phyloP scores from a whole-genome alignment of 2,329 filamentous ascomycete genomes.

The Paraphaeosphaeria minitans region DNA sequence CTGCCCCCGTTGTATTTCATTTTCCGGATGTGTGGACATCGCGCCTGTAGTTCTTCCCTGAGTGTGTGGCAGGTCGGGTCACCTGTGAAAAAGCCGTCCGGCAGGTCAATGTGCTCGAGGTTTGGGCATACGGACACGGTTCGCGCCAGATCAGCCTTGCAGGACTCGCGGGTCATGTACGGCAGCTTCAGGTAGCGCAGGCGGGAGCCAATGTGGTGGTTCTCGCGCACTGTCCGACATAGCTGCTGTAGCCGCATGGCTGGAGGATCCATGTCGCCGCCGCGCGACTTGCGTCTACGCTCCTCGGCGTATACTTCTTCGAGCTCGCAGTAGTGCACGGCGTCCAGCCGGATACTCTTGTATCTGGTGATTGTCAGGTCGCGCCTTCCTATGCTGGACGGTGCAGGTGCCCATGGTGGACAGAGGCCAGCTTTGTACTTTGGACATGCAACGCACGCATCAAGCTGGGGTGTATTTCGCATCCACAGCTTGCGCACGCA shows the following conservation, averaged over 20 bases:
- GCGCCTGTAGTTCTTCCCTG: conserved; percentile 80
- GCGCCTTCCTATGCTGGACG: not conserved
- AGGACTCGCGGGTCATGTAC: conserved; percentile 92
- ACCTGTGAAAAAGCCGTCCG: conserved; percentile 83
- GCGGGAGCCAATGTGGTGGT: conserved; percentile 69
- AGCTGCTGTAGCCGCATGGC: conserved; percentile 77
- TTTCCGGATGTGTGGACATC: conserved; percentile 83
- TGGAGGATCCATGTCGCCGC: conserved; percentile 79
- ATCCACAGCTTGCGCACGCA: not conserved
- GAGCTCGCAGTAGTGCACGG: conserved; percentile 90
- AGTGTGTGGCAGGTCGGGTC: conserved; percentile 76
- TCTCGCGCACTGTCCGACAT: conserved; percentile 80
- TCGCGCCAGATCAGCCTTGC: conserved; percentile 81
- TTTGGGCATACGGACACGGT: conserved; percentile 85
- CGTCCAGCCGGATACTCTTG: conserved; percentile 87
- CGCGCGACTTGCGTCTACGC: conserved; percentile 61
- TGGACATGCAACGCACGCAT: not conserved
- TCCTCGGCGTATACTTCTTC: conserved; percentile 81
- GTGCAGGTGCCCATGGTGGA: not conserved
- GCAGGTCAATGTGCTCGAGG: conserved; percentile 86
- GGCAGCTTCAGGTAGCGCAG: conserved; percentile 86
- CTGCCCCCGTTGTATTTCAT: conserved; percentile 84
- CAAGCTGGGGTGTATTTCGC: not conserved
- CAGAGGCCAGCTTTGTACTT: too few species aligned
- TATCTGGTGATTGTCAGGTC: conserved; percentile 62